Conservation (phyloP, 1,284 basidiomycete species). For the Sparassis latifolia region DNA sequence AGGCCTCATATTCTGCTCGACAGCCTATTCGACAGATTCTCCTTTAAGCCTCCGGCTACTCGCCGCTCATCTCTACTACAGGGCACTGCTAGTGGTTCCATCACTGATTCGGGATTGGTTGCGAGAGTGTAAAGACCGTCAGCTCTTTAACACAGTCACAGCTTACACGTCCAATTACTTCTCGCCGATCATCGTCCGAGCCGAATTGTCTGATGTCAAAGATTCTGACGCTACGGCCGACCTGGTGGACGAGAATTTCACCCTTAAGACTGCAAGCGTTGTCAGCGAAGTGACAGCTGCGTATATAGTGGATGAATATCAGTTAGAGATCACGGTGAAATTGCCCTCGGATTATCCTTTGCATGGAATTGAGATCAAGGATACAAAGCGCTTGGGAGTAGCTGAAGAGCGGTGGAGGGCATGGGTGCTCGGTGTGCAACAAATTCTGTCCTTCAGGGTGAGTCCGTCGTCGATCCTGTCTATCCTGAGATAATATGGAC, state of each 20-base stretch:
- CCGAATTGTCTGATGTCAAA: slow-evolving; percentile 78
- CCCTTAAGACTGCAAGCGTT: slow-evolving; percentile 64
- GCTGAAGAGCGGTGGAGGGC: slow-evolving; percentile 89
- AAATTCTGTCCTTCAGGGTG: slow-evolving; percentile 80
- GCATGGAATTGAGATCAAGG: slow-evolving; percentile 82
- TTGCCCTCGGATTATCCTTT: slow-evolving; percentile 92
- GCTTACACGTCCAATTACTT: slow-evolving; percentile 83
- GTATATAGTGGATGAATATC: slow-evolving; percentile 92
- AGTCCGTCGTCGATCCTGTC: not conserved
- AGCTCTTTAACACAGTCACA: slow-evolving; percentile 72
- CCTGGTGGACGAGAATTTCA: slow-evolving; percentile 78
- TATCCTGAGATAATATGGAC: not conserved
- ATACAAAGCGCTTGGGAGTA: slow-evolving; percentile 82
- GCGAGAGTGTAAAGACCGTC: slow-evolving; percentile 83
- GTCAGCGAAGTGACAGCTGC: slow-evolving; percentile 75
- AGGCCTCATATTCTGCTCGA: slow-evolving; percentile 5
- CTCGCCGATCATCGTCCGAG: slow-evolving; percentile 83
- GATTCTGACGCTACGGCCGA: slow-evolving; percentile 56
- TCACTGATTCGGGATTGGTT: slow-evolving; percentile 85
- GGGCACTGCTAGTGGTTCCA: slow-evolving; percentile 75
- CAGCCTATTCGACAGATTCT: slow-evolving; percentile 60
- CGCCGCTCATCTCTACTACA: slow-evolving; percentile 86
- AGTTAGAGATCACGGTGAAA: slow-evolving; percentile 85
- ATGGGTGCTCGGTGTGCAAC: slow-evolving; percentile 92
- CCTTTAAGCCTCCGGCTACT: slow-evolving; percentile 61